Percentiles rank a stretch among this genome's conserved stretches.
Conservation (phyloP, 2,329 filamentous ascomycete genomes). For the Dactylonectria macrodidyma region DNA sequence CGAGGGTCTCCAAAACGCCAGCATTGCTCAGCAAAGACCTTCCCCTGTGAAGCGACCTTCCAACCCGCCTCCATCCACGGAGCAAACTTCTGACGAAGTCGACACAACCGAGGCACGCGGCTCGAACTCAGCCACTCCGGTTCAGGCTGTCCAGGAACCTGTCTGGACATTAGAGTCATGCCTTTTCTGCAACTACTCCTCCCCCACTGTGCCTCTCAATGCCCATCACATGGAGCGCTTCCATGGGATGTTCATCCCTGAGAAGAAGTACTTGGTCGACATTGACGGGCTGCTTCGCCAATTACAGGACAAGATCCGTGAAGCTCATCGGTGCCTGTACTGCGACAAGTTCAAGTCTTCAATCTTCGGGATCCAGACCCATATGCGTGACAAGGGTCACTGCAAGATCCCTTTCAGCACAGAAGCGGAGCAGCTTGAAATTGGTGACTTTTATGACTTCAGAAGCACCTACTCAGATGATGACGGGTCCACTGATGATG, state of each 20-base stretch:
- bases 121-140: slow-evolving; percentile 60
- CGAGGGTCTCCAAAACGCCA: slow-evolving; percentile 81
- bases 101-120: slow-evolving; percentile 57
- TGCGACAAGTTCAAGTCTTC: slow-evolving; percentile 89
- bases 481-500: slow-evolving; percentile 73
- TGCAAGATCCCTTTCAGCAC: slow-evolving; percentile 95
- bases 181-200: slow-evolving; percentile 93
- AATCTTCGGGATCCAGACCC: slow-evolving; percentile 87
- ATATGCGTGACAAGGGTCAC: slow-evolving; percentile 97
- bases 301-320: slow-evolving; percentile 84
- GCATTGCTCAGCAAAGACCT: slow-evolving; percentile 68
- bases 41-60: slow-evolving; percentile 70
- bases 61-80: slow-evolving; percentile 63
- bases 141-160: slow-evolving; percentile 53
- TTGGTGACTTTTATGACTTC: slow-evolving; percentile 98
- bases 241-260: slow-evolving; percentile 97
- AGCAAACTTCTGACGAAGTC: slow-evolving; percentile 61
- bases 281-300: slow-evolving; percentile 85
- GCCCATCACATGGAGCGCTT: slow-evolving; percentile 90
- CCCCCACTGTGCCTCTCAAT: slow-evolving; percentile 82
- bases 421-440: slow-evolving; percentile 91
- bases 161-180: slow-evolving; percentile 71
- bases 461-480: slow-evolving; percentile 93
- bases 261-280: slow-evolving; percentile 86
- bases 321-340: slow-evolving; percentile 87